A percentile compares a stretch with the other conserved stretches of the same genome.
These are phyloP conservation scores for Gastrodia elata DNA, from an alignment of 106 monocot genomes.

Conservation along the genomic window DNA sequence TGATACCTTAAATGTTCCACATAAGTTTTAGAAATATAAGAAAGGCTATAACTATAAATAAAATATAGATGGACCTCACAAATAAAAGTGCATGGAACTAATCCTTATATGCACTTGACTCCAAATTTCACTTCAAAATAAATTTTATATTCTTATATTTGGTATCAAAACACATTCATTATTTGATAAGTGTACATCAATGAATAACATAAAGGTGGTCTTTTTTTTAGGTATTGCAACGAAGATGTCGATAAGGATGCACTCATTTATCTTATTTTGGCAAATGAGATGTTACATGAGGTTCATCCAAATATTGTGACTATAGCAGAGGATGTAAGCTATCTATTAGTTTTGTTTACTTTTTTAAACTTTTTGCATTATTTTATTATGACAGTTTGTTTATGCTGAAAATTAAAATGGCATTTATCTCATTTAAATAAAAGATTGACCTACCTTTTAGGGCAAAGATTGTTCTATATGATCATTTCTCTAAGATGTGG, in stretches of 20 bases:
- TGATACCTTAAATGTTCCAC: too few relatives aligned
- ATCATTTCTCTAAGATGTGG: neutral
- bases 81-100: too few relatives aligned
- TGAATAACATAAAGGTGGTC: neutral
- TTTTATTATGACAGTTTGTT: neutral
- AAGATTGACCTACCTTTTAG: neutral
- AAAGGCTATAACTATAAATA: too few relatives aligned
- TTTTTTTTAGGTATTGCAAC: slow-evolving; percentile 61
- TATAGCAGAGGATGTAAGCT: slow-evolving; percentile 93
- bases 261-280: slow-evolving; percentile 76
- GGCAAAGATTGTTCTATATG: neutral
- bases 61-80: too few relatives aligned
- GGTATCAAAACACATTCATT: too few relatives aligned
- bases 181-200: too few relatives aligned
- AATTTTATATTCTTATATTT: too few relatives aligned
- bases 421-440: neutral
- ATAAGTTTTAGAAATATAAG: too few relatives aligned
- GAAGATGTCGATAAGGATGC: slow-evolving; percentile 96
- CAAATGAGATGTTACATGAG: slow-evolving; percentile 96
- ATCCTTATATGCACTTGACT: too few relatives aligned
- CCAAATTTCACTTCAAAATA: too few relatives aligned
- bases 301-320: slow-evolving; percentile 84
- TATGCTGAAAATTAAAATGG: neutral
- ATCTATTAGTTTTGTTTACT: slow-evolving; percentile 6
- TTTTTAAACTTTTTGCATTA: neutral